These are phyloP conservation scores for Dipodascus geniculatus DNA, from an alignment of 805 yeast genomes.

Conservation along the genomic window DNA sequence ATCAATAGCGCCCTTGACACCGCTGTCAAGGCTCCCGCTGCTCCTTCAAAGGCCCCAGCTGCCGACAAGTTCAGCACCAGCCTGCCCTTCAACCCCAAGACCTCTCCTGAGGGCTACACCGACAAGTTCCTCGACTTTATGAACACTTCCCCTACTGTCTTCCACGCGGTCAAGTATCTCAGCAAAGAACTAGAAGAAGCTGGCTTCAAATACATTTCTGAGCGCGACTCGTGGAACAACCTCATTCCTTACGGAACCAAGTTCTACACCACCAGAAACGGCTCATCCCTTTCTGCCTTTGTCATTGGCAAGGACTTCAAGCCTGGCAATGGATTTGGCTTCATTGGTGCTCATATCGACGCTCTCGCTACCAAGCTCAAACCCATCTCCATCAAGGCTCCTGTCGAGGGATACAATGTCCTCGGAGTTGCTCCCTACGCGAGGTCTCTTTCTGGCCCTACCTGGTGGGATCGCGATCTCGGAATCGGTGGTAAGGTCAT, in stretches of 20 bases:
- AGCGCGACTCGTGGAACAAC: slow-evolving; percentile 45
- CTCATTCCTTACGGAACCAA: slow-evolving; percentile 34
- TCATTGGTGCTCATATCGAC: slow-evolving; percentile 61
- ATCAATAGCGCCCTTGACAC: not conserved
- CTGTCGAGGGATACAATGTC: slow-evolving; percentile 60
- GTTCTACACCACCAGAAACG: slow-evolving; percentile 59
- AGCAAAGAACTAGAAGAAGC: slow-evolving; percentile 35
- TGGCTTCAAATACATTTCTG: slow-evolving; percentile 58
- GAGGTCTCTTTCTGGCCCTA: slow-evolving; percentile 43
- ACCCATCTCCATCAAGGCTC: slow-evolving; percentile 48
- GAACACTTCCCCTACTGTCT: slow-evolving; percentile 48
- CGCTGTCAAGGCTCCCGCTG: not conserved
- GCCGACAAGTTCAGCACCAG: not conserved
- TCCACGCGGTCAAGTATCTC: slow-evolving; percentile 52
- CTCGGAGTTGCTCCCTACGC: slow-evolving; percentile 76
- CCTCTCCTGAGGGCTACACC: not conserved
- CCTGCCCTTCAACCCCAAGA: not conserved
- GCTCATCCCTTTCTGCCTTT: slow-evolving; percentile 58
- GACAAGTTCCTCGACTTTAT: not conserved
- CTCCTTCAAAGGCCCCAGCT: not conserved
- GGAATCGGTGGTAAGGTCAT: slow-evolving; percentile 70
- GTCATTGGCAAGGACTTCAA: slow-evolving; percentile 55
- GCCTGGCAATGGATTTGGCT: slow-evolving; percentile 44
- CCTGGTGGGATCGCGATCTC: slow-evolving; percentile 77
- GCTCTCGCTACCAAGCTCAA: slow-evolving; percentile 54